Conservation (phyloP, 2,329 filamentous ascomycete species). For the Nigrospora oryzae region DNA sequence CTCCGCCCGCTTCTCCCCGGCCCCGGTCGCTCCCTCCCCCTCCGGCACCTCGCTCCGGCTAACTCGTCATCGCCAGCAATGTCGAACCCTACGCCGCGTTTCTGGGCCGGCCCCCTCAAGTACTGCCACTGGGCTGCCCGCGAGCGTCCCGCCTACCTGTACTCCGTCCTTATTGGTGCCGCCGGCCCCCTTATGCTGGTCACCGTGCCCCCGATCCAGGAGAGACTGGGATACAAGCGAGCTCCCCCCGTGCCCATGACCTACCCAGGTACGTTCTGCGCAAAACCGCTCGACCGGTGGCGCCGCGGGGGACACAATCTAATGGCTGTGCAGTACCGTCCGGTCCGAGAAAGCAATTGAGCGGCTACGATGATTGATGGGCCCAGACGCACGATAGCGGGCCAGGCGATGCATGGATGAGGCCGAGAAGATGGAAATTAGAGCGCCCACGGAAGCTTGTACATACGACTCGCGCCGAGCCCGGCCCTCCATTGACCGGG, state of each 20-base stretch:
- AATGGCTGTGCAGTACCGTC: constrained; percentile 37
- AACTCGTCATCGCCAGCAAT: constrained; percentile 32
- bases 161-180: constrained; percentile 66
- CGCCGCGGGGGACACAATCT: neutral
- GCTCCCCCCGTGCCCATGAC: constrained; percentile 71
- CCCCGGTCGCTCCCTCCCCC: too few relatives aligned
- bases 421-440: too few relatives aligned
- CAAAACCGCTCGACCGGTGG: neutral
- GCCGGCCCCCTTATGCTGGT: constrained; percentile 64
- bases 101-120: constrained; percentile 76
- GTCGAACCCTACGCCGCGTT: constrained; percentile 57
- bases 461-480: neutral
- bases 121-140: constrained; percentile 85
- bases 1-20: too few relatives aligned
- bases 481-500: too few relatives aligned
- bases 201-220: constrained; percentile 65
- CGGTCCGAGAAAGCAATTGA: constrained; percentile 50
- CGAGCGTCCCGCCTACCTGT: constrained; percentile 88
- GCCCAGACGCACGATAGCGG: too few relatives aligned
- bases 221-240: constrained; percentile 64
- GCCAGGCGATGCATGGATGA: too few relatives aligned
- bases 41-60: too few relatives aligned
- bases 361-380: constrained; percentile 50
- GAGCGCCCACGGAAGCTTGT: neutral
- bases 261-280: constrained; percentile 71